These are phyloP conservation scores for Ceratocystis diversiconidia DNA, from an alignment of 2,329 filamentous ascomycete genomes.

Conservation along the genomic window DNA sequence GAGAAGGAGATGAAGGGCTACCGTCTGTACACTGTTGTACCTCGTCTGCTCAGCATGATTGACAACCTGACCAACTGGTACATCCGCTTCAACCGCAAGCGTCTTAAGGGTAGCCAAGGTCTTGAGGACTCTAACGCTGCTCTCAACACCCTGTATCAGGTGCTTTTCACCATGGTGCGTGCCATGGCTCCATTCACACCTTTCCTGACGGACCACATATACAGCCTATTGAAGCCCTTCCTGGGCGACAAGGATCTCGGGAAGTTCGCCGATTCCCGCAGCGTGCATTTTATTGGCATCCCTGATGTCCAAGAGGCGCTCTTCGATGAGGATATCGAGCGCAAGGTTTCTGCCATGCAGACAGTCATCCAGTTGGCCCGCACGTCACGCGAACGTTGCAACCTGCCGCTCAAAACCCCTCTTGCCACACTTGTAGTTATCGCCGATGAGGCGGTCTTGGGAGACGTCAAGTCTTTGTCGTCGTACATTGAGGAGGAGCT, in stretches of 20 bases:
- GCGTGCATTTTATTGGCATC: constrained; percentile 75
- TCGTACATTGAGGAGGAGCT: constrained; percentile 71
- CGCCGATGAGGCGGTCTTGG: constrained; percentile 58
- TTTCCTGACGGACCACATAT: constrained; percentile 82
- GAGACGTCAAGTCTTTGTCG: constrained; percentile 66
- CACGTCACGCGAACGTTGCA: constrained; percentile 62
- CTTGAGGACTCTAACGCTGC: constrained; percentile 63
- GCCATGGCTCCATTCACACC: constrained; percentile 79
- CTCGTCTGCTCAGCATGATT: constrained; percentile 58
- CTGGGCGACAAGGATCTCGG: constrained; percentile 51
- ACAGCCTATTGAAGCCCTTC: constrained; percentile 61
- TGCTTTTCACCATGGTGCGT: constrained; percentile 69
- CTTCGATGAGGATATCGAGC: constrained; percentile 66
- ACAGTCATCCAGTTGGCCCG: constrained; percentile 75
- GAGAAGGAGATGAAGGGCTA: constrained; percentile 80
- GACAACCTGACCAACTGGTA: constrained; percentile 89
- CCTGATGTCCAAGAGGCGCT: constrained; percentile 69
- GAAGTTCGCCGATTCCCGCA: constrained; percentile 52
- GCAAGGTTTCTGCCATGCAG: constrained; percentile 72
- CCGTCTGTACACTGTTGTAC: constrained; percentile 71
- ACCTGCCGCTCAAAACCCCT: constrained; percentile 68
- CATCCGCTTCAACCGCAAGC: constrained; percentile 74
- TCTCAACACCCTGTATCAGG: constrained; percentile 75
- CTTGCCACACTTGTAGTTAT: constrained; percentile 73
- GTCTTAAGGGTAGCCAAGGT: constrained; percentile 62